These are phyloP conservation scores for Penicillium paxilli DNA, from an alignment of 495 filamentous ascomycete genomes.

Conservation along the genomic window DNA sequence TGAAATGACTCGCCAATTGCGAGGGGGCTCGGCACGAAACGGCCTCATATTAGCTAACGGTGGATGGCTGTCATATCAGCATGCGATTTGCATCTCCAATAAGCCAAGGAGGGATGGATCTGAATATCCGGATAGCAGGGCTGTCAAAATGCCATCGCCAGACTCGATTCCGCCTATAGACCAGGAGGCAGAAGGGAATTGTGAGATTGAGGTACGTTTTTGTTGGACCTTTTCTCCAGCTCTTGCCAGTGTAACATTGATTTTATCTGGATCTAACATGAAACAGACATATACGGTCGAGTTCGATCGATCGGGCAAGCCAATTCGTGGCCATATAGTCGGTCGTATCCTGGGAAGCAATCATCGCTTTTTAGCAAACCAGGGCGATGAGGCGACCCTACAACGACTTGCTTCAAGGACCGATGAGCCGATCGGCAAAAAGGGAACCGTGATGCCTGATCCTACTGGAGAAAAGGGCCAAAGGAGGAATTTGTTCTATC, in stretches of 20 bases:
- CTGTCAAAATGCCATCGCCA: conserved; percentile 25
- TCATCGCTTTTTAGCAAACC: conserved; percentile 52
- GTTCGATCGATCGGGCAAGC: conserved; percentile 46
- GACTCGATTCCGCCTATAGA: conserved; percentile 35
- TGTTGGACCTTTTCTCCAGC: background rate
- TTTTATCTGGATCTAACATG: background rate
- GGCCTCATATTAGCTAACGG: conserved; percentile 58
- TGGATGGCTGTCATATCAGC: conserved; percentile 54
- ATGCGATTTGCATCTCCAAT: conserved; percentile 49
- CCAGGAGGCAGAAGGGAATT: conserved; percentile 41
- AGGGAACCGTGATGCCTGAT: conserved; percentile 4
- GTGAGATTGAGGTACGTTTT: conserved; percentile 46
- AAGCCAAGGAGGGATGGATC: conserved; percentile 32
- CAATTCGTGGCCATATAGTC: conserved; percentile 43
- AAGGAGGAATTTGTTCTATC: conserved; percentile 11
- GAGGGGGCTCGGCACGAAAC: conserved; percentile 34
- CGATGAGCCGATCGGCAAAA: conserved; percentile 8
- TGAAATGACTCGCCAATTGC: conserved; percentile 46
- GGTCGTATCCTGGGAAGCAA: conserved; percentile 43
- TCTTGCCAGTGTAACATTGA: no score
- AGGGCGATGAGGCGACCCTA: conserved; percentile 31
- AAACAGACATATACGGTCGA: conserved; percentile 56
- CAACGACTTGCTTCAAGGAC: conserved; percentile 1
- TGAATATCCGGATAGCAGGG: conserved; percentile 41
- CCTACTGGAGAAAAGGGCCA: conserved; percentile 1